phyloP scores from a whole-genome alignment of 345 rosid species.

The Lagerstroemia speciosa region DNA sequence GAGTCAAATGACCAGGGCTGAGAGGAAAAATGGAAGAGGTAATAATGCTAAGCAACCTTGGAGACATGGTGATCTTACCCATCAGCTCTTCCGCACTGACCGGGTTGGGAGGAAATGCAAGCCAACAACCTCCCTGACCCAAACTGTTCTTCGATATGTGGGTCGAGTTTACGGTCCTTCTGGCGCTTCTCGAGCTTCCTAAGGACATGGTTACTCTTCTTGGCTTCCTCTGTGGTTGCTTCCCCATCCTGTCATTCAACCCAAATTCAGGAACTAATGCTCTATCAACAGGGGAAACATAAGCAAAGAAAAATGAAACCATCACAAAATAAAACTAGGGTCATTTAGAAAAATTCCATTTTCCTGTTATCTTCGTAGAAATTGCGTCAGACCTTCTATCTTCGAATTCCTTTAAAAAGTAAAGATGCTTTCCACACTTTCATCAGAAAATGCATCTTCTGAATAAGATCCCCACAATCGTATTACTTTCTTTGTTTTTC shows the following conservation, averaged over 20 bases:
- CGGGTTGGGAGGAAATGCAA: conserved; percentile 47
- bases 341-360: not conserved
- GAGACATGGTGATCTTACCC: conserved; percentile 23
- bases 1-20: not conserved
- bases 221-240: conserved; percentile 26
- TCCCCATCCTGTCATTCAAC: conserved; percentile 29
- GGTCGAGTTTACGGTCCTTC: conserved; percentile 32
- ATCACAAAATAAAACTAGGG: not conserved
- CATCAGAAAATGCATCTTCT: not conserved
- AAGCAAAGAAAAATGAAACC: not conserved
- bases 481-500: not conserved
- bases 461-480: too few relatives aligned
- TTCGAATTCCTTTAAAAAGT: too few relatives aligned
- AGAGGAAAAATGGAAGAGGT: not conserved
- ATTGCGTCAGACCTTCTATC: not conserved
- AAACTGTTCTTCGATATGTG: conserved; percentile 48
- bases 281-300: not conserved
- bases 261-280: not conserved
- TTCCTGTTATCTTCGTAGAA: not conserved
- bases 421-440: not conserved
- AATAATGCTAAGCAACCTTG: not conserved
- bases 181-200: conserved; percentile 46
- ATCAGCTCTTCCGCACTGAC: conserved; percentile 51
- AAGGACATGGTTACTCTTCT: conserved; percentile 42
- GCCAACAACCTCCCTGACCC: conserved; percentile 44